phyloP scores from a whole-genome alignment of 2,329 filamentous ascomycete species.

The Colletotrichum sp. region DNA sequence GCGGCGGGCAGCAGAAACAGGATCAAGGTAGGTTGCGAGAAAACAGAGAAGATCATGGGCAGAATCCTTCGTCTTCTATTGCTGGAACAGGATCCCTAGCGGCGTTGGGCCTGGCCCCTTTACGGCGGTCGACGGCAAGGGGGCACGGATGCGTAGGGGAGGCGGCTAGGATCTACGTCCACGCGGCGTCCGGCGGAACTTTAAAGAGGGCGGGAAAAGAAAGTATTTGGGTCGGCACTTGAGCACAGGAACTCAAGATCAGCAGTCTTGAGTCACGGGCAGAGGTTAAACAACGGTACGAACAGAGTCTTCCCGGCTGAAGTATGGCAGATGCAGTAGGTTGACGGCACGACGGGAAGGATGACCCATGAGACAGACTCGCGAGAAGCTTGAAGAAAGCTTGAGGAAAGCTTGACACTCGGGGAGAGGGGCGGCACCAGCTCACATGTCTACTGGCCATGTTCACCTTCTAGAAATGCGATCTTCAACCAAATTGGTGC shows the following conservation, averaged over 20 bases:
- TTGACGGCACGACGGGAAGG: background rate
- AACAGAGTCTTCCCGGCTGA: background rate
- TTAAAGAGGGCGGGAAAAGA: background rate
- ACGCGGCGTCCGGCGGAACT: background rate
- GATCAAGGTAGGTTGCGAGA: background rate
- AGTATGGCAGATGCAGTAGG: background rate
- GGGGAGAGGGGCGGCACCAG: background rate
- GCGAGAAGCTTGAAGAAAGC: background rate
- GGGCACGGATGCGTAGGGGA: background rate
- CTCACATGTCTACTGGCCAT: background rate
- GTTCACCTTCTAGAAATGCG: background rate
- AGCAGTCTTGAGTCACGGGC: background rate
- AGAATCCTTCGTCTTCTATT: background rate
- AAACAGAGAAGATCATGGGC: background rate
- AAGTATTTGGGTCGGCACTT: background rate
- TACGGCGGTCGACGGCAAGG: background rate
- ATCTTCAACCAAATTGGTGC: background rate
- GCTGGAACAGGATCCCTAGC: background rate
- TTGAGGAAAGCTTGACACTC: background rate
- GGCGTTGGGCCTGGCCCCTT: background rate
- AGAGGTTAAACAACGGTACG: background rate
- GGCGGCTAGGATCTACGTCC: background rate
- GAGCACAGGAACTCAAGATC: background rate
- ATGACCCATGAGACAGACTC: background rate
- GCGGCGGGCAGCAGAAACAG: background rate